These are phyloP conservation scores for Skeletonema tropicum DNA, from an alignment of 108 stramenopile species.

Conservation along the genomic window DNA sequence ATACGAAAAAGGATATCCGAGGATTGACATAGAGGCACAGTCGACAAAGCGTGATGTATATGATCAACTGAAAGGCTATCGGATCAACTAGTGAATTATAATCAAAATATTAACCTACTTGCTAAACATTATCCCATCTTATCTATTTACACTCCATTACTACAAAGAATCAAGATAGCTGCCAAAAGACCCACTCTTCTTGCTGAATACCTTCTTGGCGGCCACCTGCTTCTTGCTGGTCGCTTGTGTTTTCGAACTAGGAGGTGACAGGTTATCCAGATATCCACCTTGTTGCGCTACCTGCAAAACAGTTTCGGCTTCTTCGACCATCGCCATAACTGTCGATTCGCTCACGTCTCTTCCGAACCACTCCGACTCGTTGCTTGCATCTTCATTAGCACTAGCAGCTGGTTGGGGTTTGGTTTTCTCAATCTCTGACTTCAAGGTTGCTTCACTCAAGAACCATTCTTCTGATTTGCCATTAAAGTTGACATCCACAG, in stretches of 20 bases:
- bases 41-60: not conserved
- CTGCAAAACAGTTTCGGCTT: not conserved
- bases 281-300: not conserved
- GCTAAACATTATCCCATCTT: not conserved
- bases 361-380: not conserved
- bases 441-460: not conserved
- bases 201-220: not conserved
- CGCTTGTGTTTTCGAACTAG: not conserved
- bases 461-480: not conserved
- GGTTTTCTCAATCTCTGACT: not conserved
- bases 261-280: not conserved
- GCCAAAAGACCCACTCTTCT: not conserved
- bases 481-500: not conserved
- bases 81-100: not conserved
- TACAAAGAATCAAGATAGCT: constrained; percentile 2
- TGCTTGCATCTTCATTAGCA: not conserved
- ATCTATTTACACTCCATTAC: not conserved
- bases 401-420: not conserved
- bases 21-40: not conserved
- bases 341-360: not conserved
- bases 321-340: not conserved
- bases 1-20: constrained; percentile 4
- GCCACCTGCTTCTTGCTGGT: not conserved
- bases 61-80: not conserved
- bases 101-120: not conserved